Base-by-base conservation (phyloP, 805 yeast genomes). In the Cyberlindnera nakhonratchasimensis region DNA sequence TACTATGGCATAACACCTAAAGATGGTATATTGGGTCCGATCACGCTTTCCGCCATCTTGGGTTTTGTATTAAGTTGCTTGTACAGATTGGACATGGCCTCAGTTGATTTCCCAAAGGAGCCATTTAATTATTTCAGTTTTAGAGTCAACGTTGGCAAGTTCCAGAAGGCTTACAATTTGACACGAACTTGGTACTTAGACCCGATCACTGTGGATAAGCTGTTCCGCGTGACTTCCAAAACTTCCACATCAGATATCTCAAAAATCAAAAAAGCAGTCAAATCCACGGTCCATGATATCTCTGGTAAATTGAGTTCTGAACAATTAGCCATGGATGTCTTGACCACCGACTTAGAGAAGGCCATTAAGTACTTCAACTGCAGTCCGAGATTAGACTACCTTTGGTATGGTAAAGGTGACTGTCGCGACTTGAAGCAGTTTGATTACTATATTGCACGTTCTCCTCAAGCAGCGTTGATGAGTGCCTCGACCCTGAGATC, bases 51-150 rank as follows among this genome's bases (percentile, higher is more conserved):
- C 0, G 91, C 93, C 0, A 70, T 93, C 2, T 62, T 93, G 8
- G 93, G 97, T 34, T 76, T 87, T 54, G 75, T 87, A 0, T 60
- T 85, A 16, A 80, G 88, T 42, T 74, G 86, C 35, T 71, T 80
- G 37, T 72, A 75, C 39, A 76, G 88, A 50, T 57, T 91, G 29
- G 79, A 87, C 37, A 66, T 82, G 10, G 72, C 75, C 57, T 64
- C 77, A 58, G 63, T 74, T 64, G 54, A 86, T 71, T 53, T 83
- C 71, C 45, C 93, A 80, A 85, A 87, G 55, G 98, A 93, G 57
- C 91, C 96, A 0, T 80, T 85, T 56, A 91, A 86, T 47, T 80
- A 79, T 39, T 83, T 80, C 40, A 74, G 73, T 37, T 84, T 91
- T 53, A 73, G 79, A 63, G 61, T 72, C 3, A 76, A 88, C 6